phyloP scores from a whole-genome alignment of 108 stramenopile species.

The Pseudonitzschia delicatissima region DNA sequence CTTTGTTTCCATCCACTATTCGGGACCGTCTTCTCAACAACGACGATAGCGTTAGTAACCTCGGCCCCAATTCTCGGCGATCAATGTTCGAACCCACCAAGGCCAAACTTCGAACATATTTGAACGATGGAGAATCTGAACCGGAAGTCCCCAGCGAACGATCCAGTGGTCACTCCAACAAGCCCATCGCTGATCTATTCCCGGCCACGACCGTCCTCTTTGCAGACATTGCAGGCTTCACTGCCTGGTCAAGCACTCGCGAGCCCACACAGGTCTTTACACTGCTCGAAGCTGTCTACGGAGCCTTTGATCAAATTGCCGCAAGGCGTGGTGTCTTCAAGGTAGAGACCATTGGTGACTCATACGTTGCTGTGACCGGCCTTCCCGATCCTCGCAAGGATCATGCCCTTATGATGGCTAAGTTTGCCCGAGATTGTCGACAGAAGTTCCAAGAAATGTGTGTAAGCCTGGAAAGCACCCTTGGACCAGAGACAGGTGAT shows the following conservation, averaged over 20 bases:
- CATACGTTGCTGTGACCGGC: constrained; percentile 9
- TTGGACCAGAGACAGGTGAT: constrained; percentile 30
- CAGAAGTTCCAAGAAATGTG: neutral
- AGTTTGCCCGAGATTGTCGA: constrained; percentile 22
- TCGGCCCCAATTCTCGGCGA: too few relatives aligned
- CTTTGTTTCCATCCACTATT: constrained; percentile 50
- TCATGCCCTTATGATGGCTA: constrained; percentile 22
- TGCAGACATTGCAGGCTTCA: constrained; percentile 24
- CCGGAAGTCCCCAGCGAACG: too few relatives aligned
- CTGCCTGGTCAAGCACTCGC: constrained; percentile 11
- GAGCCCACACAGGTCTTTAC: constrained; percentile 11
- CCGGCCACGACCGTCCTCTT: constrained; percentile 71
- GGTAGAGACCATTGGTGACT: constrained; percentile 15
- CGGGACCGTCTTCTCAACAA: constrained; percentile 50
- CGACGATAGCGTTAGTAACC: neutral
- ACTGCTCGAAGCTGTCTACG: constrained; percentile 8
- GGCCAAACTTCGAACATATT: neutral
- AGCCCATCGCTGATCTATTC: constrained; percentile 72
- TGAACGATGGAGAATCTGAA: too few relatives aligned
- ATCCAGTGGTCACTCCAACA: neutral
- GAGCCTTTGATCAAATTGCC: constrained; percentile 14
- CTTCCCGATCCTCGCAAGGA: constrained; percentile 15
- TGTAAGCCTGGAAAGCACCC: constrained; percentile 5
- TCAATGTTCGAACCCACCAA: neutral
- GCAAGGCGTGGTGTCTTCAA: constrained; percentile 3